These are phyloP conservation scores for Brassica hybrid DNA, from an alignment of 441 rosid species.

Conservation along the genomic window DNA sequence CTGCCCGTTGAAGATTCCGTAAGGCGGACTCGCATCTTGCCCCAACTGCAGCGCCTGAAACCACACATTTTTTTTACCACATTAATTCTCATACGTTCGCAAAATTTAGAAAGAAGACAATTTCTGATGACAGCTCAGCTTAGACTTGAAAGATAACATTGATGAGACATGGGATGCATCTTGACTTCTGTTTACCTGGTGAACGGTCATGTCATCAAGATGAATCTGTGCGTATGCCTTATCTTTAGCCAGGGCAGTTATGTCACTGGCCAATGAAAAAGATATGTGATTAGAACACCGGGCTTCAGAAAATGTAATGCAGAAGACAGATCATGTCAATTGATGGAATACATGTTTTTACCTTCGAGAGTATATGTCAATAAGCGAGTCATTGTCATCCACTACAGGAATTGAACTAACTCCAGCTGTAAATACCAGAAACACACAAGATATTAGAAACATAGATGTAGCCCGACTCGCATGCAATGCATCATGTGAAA, in stretches of 20 bases:
- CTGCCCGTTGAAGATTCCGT: slow-evolving; percentile 64
- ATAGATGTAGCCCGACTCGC: neutral
- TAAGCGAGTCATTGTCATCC: slow-evolving; percentile 90
- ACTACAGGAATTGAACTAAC: slow-evolving; percentile 98
- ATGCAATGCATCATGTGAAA: neutral
- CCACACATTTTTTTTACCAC: slow-evolving; percentile 7
- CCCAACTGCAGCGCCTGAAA: slow-evolving; percentile 95
- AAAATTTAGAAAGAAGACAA: neutral
- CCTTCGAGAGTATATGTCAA: slow-evolving; percentile 98
- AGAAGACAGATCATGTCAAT: neutral
- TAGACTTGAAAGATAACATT: slow-evolving; percentile 7
- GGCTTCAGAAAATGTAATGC: slow-evolving; percentile 7
- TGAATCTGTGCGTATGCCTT: slow-evolving; percentile 89
- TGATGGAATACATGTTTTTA: slow-evolving; percentile 30
- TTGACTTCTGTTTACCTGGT: slow-evolving; percentile 64
- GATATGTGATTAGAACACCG: slow-evolving; percentile 30
- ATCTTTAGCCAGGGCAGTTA: slow-evolving; percentile 96
- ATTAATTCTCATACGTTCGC: neutral
- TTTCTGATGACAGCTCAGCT: slow-evolving; percentile 11
- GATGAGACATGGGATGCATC: slow-evolving; percentile 3
- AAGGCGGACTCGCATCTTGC: slow-evolving; percentile 70
- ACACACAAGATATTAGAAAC: slow-evolving; percentile 17
- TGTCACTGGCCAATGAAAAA: slow-evolving; percentile 64
- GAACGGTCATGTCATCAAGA: slow-evolving; percentile 89
- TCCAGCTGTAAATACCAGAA: slow-evolving; percentile 62